Evolutionary conservation across 2,329 filamentous ascomycete species (phyloP), one percentile per base, ranked within the genome.

Genomic region (Decorospora gaudefroyi): DNA sequence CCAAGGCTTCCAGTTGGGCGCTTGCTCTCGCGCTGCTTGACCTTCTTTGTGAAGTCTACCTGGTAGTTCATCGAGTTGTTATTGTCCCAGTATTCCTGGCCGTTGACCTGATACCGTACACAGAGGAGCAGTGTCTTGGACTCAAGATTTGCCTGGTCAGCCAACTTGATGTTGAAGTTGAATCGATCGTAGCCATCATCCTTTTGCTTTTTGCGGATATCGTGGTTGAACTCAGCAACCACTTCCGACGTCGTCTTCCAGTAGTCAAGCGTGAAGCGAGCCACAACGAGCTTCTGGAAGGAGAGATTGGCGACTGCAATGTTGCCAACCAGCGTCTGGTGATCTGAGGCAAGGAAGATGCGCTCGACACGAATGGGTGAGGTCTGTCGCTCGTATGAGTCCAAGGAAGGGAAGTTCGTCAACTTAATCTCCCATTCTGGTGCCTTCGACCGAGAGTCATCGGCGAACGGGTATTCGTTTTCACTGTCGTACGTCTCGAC

Each of bases 221-320:
- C 88, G 50, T 88, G 82, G 67, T 85, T 86, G 74, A 83, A 99
- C 61, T 96, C 90, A n/a, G 89, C 92, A 25, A 80, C 79, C 1
- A 97, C 87, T 68, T 99, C 93, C 0, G 93, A 99, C 0, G 91
- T 95, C 0, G 93, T 99, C 78, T 95, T 96, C 93, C 93, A 99
- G 74, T 95, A 93, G 70, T 99, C 93, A 32, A 96, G 80, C 0
- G 93, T 99, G 71, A 99, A 99, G 36, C 93, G 84, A 69, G 90
- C 92, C n/a, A 87, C 84, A 40, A 99, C 89, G 4, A 78, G 72
- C 73, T 99, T 99, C 40, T 91, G 82, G 73, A 95, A 99, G 0
- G 90, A 83, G 29, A 97, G 72, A 71, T 99, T 99, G 66, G 86
- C 84, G 15, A 95, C 91, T 6, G 84, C 87, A 38, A 96, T 81